Evolutionary conservation across 768 basidiomycete species (phyloP), one percentile per base, ranked within the genome.

Genomic region (Collybiopsis luxurians): DNA sequence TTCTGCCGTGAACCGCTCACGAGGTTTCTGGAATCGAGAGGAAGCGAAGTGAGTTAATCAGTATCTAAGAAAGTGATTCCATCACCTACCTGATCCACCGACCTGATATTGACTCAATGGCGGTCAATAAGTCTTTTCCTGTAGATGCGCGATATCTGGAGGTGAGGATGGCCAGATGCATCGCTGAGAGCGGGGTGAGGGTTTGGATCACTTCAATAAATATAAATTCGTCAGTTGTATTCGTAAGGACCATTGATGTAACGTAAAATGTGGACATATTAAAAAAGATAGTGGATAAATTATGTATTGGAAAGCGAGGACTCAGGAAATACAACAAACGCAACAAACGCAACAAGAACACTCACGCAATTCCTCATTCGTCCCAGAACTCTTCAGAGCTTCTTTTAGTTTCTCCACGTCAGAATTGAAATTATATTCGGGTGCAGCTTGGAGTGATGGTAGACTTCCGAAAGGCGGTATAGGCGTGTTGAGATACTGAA

Each of bases 131-230:
- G 19, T 46, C 53, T 43, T 55, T 55, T 0, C 53, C 53, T 4
- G 40, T 28, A 10, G 28, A n/a, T 24, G 53, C 38, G 15, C 40
- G 34, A 23, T 24, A 55, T 5, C 19, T 17, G 7, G 27, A 12
- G n/a, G 19, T 6, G 5, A 55, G 42, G 21, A 42, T 15, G 13
- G 53, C 53, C 17, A 55, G 13, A 7, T 55, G 44, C 39, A 55
- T 31, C 4, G 42, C 39, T n/a, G 34, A 19, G 15, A 55, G 44
- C 5, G 53, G 53, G 17, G 23, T 42, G 9, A 55, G 4, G 19
- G 44, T 55, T 28, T 40, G 42, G 31, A 55, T 55, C 21, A 55
- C 53, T 55, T 9, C n/a, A n/a, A n/a, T n/a, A n/a, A n/a, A n/a
- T n/a, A n/a, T n/a, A n/a, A n/a, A n/a, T n/a, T n/a, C n/a, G n/a